Conservation (phyloP, 83 land plant species). For the Thuja plicata region DNA sequence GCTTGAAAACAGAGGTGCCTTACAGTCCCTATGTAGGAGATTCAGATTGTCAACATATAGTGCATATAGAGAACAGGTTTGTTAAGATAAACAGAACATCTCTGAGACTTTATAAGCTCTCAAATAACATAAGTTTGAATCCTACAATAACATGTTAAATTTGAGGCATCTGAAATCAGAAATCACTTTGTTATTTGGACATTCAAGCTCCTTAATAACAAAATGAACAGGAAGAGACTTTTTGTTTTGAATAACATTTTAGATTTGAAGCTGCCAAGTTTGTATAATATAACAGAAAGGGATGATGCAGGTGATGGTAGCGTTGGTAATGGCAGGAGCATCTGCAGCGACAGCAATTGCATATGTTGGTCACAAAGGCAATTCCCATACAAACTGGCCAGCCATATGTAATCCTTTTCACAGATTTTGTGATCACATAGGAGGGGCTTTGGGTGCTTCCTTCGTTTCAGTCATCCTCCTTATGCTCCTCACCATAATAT, state of each 20-base stretch:
- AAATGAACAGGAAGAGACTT: too few relatives aligned
- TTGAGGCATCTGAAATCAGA: background rate
- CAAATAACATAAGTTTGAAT: too few relatives aligned
- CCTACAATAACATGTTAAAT: background rate
- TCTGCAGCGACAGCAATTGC: slow-evolving; percentile 54
- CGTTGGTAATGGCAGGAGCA: slow-evolving; percentile 40
- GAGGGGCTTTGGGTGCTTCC: slow-evolving; percentile 47
- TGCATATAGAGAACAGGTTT: too few relatives aligned
- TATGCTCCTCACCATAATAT: slow-evolving; percentile 26
- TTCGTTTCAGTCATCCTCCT: slow-evolving; percentile 33
- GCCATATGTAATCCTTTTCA: slow-evolving; percentile 45
- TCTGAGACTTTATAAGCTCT: too few relatives aligned
- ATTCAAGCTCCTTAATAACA: too few relatives aligned
- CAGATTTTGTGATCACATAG: slow-evolving; percentile 43
- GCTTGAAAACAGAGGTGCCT: too few relatives aligned
- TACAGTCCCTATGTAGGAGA: too few relatives aligned
- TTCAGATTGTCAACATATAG: too few relatives aligned
- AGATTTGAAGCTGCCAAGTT: background rate
- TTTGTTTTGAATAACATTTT: background rate
- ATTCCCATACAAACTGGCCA: slow-evolving; percentile 46
- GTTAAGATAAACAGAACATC: too few relatives aligned
- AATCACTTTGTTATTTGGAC: background rate
- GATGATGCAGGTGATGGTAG: slow-evolving; percentile 37
- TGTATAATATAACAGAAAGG: background rate
- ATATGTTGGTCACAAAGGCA: slow-evolving; percentile 63